Evolutionary conservation across 768 basidiomycete species (phyloP).

Genomic region (Tulasnella sp.): DNA sequence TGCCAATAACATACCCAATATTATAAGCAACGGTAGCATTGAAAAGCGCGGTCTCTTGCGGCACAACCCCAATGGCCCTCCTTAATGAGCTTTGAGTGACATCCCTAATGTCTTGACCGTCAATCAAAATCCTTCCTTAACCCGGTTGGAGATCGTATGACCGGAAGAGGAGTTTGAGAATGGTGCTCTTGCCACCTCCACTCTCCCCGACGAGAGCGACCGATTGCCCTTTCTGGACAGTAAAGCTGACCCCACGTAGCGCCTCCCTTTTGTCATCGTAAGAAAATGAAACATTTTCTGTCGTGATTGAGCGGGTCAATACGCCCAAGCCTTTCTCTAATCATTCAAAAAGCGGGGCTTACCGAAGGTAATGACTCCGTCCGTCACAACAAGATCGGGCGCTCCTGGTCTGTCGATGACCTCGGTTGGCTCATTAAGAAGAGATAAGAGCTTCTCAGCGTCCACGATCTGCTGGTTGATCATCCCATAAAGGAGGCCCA

Average conservation of each 20-base stretch:
- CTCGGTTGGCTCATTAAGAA: slow-evolving; percentile 74
- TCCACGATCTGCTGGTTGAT: slow-evolving; percentile 69
- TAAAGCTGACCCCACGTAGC: too few relatives aligned
- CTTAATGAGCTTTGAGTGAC: slow-evolving; percentile 75
- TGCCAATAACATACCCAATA: slow-evolving; percentile 43
- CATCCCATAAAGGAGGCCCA: slow-evolving; percentile 69
- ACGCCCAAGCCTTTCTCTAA: too few relatives aligned
- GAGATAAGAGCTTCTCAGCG: slow-evolving; percentile 70
- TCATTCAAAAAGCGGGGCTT: too few relatives aligned
- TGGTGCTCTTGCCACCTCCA: slow-evolving; percentile 74
- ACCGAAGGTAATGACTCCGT: slow-evolving; percentile 86
- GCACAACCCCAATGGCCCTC: slow-evolving; percentile 78
- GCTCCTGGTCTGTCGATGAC: slow-evolving; percentile 73
- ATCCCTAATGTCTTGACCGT: slow-evolving; percentile 79
- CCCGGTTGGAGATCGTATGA: slow-evolving; percentile 84
- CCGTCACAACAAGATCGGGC: slow-evolving; percentile 54
- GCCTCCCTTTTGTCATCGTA: too few relatives aligned
- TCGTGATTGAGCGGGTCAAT: too few relatives aligned
- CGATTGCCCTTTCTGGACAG: too few relatives aligned
- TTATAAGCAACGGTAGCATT: slow-evolving; percentile 63
- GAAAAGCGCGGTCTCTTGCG: slow-evolving; percentile 72
- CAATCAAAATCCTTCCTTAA: slow-evolving; percentile 68
- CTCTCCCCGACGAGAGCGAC: slow-evolving; percentile 86
- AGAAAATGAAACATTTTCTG: too few relatives aligned
- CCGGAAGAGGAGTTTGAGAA: slow-evolving; percentile 77